A percentile compares a stretch with the other conserved stretches of the same genome.
These are phyloP conservation scores for Salix purpurea DNA, from an alignment of 345 rosid genomes.

Conservation along the genomic window DNA sequence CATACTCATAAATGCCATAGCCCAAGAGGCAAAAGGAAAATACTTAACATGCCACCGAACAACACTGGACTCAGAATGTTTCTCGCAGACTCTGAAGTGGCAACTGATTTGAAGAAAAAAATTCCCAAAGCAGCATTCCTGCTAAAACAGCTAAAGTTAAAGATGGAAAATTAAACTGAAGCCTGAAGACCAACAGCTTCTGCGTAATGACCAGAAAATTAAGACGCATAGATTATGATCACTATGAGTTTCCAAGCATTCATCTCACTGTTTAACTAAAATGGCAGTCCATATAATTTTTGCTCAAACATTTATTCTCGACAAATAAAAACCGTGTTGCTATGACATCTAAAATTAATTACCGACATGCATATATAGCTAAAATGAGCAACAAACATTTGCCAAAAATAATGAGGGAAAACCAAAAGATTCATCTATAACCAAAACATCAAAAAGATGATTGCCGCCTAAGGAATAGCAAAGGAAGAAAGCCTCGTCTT, in stretches of 20 bases:
- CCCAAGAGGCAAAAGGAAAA: too few species aligned
- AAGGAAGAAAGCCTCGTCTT: slow-evolving; percentile 75
- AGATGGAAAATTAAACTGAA: slow-evolving; percentile 34
- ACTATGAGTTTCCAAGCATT: neutral
- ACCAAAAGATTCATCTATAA: neutral
- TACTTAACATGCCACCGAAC: neutral
- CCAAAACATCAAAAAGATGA: neutral
- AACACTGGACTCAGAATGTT: slow-evolving; percentile 70
- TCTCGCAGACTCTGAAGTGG: slow-evolving; percentile 60
- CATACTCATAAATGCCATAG: too few species aligned
- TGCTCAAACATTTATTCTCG: too few species aligned
- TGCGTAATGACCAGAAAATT: slow-evolving; percentile 22
- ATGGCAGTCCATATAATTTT: too few species aligned
- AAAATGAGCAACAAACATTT: neutral
- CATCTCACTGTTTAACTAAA: neutral
- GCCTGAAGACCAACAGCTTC: slow-evolving; percentile 95
- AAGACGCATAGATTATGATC: neutral
- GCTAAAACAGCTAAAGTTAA: slow-evolving; percentile 16
- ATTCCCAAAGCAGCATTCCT: slow-evolving; percentile 75
- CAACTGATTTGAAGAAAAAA: slow-evolving; percentile 59
- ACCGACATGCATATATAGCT: neutral
- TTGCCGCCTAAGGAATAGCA: slow-evolving; percentile 97
- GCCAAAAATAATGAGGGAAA: neutral
- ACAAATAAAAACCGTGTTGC: neutral
- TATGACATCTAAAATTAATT: neutral